Percentiles rank a stretch among this genome's conserved stretches.
These are phyloP conservation scores for Agastache rugosa DNA, from an alignment of 257 asterid genomes.

Conservation along the genomic window DNA sequence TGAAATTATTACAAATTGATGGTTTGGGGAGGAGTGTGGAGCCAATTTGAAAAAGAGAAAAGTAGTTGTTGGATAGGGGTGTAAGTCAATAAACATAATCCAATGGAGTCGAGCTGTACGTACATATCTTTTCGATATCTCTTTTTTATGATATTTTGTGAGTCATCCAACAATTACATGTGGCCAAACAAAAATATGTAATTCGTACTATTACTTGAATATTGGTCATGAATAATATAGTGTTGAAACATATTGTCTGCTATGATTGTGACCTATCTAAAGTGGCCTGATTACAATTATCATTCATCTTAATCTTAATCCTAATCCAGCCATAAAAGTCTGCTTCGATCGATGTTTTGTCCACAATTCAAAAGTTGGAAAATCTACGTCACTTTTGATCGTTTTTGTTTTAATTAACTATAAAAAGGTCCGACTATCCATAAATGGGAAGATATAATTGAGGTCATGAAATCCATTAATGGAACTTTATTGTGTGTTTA, in stretches of 20 bases:
- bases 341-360: slow-evolving; percentile 32
- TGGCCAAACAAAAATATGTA: neutral
- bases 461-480: slow-evolving; percentile 34
- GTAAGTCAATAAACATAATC: neutral
- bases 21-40: slow-evolving; percentile 7
- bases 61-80: neutral
- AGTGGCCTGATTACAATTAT: slow-evolving; percentile 34
- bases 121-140: neutral
- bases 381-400: slow-evolving; percentile 22
- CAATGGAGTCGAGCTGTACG: neutral
- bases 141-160: neutral
- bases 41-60: neutral
- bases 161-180: neutral
- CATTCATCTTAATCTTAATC: no score
- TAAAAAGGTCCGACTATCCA: slow-evolving; percentile 20
- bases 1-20: neutral
- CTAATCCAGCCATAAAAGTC: slow-evolving; percentile 14
- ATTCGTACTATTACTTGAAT: neutral
- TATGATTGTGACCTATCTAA: slow-evolving; percentile 28
- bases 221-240: neutral
- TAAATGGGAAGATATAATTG: slow-evolving; percentile 5
- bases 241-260: slow-evolving; percentile 26
- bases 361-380: slow-evolving; percentile 35
- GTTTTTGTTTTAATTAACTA: neutral
- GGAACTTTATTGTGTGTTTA: slow-evolving; percentile 20